Conservation (phyloP, 2,329 filamentous ascomycete species). For the Torrubiellomyces zombiae region DNA sequence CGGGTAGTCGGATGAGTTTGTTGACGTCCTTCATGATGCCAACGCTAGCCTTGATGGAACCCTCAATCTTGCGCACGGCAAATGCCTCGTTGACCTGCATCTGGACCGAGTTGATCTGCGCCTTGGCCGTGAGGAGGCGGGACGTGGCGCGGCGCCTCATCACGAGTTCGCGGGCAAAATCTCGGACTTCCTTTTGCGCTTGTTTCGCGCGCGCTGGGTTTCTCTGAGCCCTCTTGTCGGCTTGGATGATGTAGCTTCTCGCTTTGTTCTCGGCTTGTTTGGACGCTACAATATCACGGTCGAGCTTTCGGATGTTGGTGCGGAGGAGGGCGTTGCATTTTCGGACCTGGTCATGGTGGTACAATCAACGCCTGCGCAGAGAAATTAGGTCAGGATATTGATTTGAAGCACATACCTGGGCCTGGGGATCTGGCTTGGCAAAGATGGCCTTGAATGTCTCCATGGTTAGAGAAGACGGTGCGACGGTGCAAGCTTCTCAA, state of each 20-base stretch:
- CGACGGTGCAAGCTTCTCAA: too few species aligned
- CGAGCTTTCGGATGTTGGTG: conserved; percentile 79
- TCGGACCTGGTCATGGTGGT: too few species aligned
- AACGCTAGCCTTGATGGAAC: conserved; percentile 69
- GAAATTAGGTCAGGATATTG: not conserved
- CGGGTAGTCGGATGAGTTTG: conserved; percentile 63
- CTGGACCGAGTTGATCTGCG: conserved; percentile 79
- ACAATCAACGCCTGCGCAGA: too few species aligned
- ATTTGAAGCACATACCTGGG: conserved; percentile 47
- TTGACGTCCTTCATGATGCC: conserved; percentile 98
- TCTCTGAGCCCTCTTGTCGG: conserved; percentile 64
- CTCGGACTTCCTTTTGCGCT: conserved; percentile 66
- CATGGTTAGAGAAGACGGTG: conserved; percentile 37
- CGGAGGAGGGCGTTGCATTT: conserved; percentile 91
- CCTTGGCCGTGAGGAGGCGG: conserved; percentile 71
- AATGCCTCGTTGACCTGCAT: conserved; percentile 98
- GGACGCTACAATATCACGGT: conserved; percentile 73
- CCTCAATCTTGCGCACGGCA: conserved; percentile 88
- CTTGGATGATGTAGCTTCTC: conserved; percentile 66
- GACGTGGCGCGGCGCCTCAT: conserved; percentile 59
- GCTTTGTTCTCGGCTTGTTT: conserved; percentile 71
- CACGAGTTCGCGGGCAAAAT: conserved; percentile 77
- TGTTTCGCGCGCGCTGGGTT: conserved; percentile 67
- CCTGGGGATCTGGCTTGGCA: conserved; percentile 81
- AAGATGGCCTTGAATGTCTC: conserved; percentile 76